Conservation (phyloP, 495 filamentous ascomycete species). For the Wilcoxina mikolae region DNA sequence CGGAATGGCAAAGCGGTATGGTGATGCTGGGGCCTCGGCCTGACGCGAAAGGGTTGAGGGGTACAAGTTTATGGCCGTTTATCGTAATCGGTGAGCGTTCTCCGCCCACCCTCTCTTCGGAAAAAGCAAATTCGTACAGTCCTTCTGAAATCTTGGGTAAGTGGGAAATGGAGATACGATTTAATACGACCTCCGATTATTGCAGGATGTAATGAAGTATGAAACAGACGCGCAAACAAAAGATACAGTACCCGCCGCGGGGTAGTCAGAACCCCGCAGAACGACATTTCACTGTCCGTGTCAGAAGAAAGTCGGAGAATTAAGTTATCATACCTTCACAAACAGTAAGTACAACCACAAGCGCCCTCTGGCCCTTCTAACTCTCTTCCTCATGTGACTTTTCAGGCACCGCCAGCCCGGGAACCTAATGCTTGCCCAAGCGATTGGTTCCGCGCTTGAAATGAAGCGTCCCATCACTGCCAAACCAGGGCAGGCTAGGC, state of each 20-base stretch:
- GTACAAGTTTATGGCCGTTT: too few relatives aligned
- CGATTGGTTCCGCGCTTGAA: not conserved
- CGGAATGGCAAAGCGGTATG: too few relatives aligned
- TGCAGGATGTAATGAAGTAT: not conserved
- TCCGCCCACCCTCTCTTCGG: too few relatives aligned
- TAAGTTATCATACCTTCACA: too few relatives aligned
- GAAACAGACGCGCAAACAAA: not conserved
- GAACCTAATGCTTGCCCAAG: not conserved
- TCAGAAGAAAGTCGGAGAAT: too few relatives aligned
- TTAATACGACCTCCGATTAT: not conserved
- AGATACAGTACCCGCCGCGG: not conserved
- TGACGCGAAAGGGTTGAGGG: too few relatives aligned
- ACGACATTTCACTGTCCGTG: not conserved
- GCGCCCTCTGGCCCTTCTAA: not conserved
- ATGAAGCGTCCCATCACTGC: not conserved
- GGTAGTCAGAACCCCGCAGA: not conserved
- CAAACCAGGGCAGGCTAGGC: not conserved
- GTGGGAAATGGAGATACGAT: too few relatives aligned
- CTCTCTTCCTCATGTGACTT: not conserved
- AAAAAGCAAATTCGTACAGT: too few relatives aligned
- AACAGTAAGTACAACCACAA: not conserved
- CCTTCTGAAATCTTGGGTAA: too few relatives aligned
- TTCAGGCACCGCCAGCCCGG: not conserved
- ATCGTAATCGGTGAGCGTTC: too few relatives aligned
- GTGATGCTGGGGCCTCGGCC: too few relatives aligned